Conservation (phyloP, 139 green algal species). For the Zygnema circumcarinatum region DNA sequence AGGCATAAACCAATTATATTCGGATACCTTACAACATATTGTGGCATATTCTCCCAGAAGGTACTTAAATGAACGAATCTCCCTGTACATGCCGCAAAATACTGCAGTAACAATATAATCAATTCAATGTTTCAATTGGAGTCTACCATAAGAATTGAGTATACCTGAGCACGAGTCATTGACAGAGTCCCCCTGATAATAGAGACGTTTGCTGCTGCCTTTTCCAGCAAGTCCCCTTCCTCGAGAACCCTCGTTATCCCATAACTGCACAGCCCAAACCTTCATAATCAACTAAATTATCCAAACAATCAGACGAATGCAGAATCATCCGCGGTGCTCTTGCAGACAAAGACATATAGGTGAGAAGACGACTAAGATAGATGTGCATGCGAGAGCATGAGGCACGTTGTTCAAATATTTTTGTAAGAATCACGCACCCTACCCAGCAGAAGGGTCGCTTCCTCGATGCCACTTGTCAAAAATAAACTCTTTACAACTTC, state of each 20-base stretch:
- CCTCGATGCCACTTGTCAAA: slow-evolving; percentile 40
- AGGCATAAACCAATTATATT: too few species aligned
- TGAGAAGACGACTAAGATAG: too few species aligned
- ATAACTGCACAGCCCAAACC: slow-evolving; percentile 25
- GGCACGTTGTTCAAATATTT: too few species aligned
- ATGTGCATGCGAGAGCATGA: too few species aligned
- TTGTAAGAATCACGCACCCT: too few species aligned
- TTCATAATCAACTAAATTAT: not conserved
- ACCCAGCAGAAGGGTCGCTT: slow-evolving; percentile 4
- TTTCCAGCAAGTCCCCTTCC: slow-evolving; percentile 88
- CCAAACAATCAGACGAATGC: not conserved
- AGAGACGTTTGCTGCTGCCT: slow-evolving; percentile 69
- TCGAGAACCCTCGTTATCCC: slow-evolving; percentile 94
- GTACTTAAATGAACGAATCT: too few species aligned
- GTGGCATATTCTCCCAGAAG: too few species aligned
- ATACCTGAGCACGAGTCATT: slow-evolving; percentile 29
- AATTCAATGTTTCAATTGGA: too few species aligned
- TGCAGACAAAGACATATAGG: slow-evolving; percentile 3
- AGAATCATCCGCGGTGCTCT: not conserved
- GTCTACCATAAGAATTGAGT: too few species aligned
- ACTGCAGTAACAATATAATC: too few species aligned
- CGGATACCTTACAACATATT: too few species aligned
- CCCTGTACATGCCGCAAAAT: too few species aligned
- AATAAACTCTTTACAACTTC: slow-evolving; percentile 35
- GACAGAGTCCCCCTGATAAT: slow-evolving; percentile 48